Conservation (phyloP, 768 basidiomycete species). For the Lyophyllum shimeji region DNA sequence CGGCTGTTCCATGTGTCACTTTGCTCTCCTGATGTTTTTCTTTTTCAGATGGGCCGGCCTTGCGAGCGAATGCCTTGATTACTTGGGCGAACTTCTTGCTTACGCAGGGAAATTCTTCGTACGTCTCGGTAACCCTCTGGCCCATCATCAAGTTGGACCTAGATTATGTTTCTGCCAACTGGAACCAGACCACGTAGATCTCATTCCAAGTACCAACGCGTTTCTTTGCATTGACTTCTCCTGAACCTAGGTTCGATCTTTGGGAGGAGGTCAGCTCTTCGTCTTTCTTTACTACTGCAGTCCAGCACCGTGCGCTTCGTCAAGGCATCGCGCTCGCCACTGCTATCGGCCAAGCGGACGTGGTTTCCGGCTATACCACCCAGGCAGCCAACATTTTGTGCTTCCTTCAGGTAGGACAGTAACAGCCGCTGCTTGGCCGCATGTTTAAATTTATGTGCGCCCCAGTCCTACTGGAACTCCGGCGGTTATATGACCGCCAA, state of each 20-base stretch:
- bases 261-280: slow-evolving; percentile 75
- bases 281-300: slow-evolving; percentile 82
- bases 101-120: slow-evolving; percentile 42
- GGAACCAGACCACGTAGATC: slow-evolving; percentile 61
- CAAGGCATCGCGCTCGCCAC: slow-evolving; percentile 66
- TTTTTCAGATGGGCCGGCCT: slow-evolving; percentile 63
- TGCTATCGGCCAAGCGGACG: slow-evolving; percentile 49
- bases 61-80: slow-evolving; percentile 66
- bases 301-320: slow-evolving; percentile 74
- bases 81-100: slow-evolving; percentile 66
- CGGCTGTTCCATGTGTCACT: neutral
- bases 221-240: slow-evolving; percentile 24
- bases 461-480: slow-evolving; percentile 76
- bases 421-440: slow-evolving; percentile 20
- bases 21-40: neutral
- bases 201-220: neutral
- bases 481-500: slow-evolving; percentile 70
- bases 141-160: slow-evolving; percentile 73
- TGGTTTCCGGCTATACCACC: slow-evolving; percentile 45
- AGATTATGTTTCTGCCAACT: slow-evolving; percentile 64
- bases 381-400: slow-evolving; percentile 70
- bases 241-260: slow-evolving; percentile 56
- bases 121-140: slow-evolving; percentile 58
- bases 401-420: slow-evolving; percentile 70
- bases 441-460: neutral